These are phyloP conservation scores for Carex cristatella DNA, from an alignment of 176 grass and related monocot genomes.

Conservation along the genomic window DNA sequence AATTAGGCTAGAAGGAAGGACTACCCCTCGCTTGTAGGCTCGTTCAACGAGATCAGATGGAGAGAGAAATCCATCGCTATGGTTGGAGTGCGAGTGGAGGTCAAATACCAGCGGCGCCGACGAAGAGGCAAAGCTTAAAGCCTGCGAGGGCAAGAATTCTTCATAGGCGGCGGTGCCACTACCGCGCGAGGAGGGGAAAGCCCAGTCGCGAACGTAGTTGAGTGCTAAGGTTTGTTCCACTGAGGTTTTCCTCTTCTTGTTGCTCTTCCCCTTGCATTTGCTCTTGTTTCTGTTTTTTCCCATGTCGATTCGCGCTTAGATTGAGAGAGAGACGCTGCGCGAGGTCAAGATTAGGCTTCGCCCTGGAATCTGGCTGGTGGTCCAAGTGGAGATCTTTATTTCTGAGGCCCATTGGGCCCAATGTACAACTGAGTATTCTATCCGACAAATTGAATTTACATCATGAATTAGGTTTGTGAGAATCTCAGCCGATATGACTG, in stretches of 20 bases:
- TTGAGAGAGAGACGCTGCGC: background rate
- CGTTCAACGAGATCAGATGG: conserved; percentile 76
- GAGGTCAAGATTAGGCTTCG: background rate
- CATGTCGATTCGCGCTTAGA: conserved; percentile 31
- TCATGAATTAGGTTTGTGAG: background rate
- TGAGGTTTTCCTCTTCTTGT: conserved; percentile 41
- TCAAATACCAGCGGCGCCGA: conserved; percentile 54
- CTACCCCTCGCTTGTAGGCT: conserved; percentile 71
- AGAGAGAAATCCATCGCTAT: conserved; percentile 84
- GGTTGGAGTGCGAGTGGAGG: conserved; percentile 80
- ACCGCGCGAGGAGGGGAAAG: conserved; percentile 14
- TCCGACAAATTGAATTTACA: background rate
- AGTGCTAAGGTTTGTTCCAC: conserved; percentile 51
- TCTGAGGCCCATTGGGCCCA: background rate
- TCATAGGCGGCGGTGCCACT: conserved; percentile 12
- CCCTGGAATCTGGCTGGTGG: background rate
- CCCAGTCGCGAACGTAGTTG: conserved; percentile 67
- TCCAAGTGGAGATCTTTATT: background rate
- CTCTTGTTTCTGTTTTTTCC: conserved; percentile 41
- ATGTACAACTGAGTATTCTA: background rate
- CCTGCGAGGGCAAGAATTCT: conserved; percentile 49
- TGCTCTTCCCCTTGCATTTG: conserved; percentile 18
- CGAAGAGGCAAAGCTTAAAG: conserved; percentile 20
- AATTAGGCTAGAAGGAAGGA: background rate
- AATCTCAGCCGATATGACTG: too few relatives aligned